Evolutionary conservation across 257 asterid species (phyloP).

Genomic region (Nicotiana obtusifolia): DNA sequence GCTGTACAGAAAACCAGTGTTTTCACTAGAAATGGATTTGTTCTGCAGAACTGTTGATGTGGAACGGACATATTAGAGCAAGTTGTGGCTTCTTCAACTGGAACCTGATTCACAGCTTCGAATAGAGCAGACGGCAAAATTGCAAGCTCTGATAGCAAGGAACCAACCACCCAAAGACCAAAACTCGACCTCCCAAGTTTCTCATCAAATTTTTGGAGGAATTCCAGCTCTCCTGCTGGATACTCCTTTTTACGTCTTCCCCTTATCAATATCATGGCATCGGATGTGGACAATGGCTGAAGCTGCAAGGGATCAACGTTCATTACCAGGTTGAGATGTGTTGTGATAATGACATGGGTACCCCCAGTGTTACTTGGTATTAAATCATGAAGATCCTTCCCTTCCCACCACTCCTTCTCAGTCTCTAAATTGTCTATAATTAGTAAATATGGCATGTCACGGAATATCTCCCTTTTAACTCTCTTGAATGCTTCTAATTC

Average conservation of each 20-base stretch:
- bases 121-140: conserved; percentile 58
- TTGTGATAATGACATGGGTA: conserved; percentile 76
- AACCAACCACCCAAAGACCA: conserved; percentile 62
- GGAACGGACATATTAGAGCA: conserved; percentile 28
- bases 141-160: conserved; percentile 55
- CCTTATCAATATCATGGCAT: conserved; percentile 53
- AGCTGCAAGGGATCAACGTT: conserved; percentile 66
- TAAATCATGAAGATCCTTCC: conserved; percentile 71
- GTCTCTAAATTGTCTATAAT: conserved; percentile 72
- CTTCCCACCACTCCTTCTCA: conserved; percentile 96
- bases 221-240: conserved; percentile 43
- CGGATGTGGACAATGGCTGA: conserved; percentile 46
- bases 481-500: conserved; percentile 79
- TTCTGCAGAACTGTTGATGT: conserved; percentile 50
- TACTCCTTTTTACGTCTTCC: conserved; percentile 66
- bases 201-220: conserved; percentile 53
- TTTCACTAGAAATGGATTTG: conserved; percentile 55
- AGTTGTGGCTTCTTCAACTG: conserved; percentile 32
- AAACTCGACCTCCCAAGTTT: conserved; percentile 61
- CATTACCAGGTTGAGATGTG: conserved; percentile 56
- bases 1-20: conserved; percentile 40
- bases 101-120: conserved; percentile 54
- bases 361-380: conserved; percentile 81
- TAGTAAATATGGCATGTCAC: conserved; percentile 82
- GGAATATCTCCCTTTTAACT: conserved; percentile 66